These are phyloP conservation scores for Centaurea solstitialis DNA, from an alignment of 129 eudicot genomes.

Conservation along the genomic window DNA sequence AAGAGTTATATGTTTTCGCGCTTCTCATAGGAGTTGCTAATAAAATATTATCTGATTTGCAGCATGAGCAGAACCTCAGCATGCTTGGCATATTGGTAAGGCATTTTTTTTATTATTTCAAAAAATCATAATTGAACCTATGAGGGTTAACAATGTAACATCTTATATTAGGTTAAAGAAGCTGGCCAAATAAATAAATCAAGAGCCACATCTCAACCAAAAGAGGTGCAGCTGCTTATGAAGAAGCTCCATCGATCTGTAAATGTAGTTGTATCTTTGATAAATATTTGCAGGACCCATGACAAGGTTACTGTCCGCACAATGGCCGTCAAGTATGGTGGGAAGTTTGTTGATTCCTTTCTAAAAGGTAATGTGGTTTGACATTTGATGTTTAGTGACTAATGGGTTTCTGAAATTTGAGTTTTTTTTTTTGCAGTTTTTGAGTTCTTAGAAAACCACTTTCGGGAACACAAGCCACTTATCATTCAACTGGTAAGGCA, in stretches of 20 bases:
- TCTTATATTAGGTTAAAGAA: conserved; percentile 60
- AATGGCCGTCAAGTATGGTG: conserved; percentile 83
- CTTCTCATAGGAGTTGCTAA: conserved; percentile 20
- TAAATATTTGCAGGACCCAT: conserved; percentile 63
- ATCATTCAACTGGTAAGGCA: conserved; percentile 61
- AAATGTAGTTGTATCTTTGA: conserved; percentile 66
- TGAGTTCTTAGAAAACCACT: conserved; percentile 62
- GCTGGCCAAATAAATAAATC: conserved; percentile 46
- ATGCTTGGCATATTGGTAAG: conserved; percentile 69
- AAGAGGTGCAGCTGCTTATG: conserved; percentile 49
- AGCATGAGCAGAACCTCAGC: conserved; percentile 79
- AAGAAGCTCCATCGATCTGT: conserved; percentile 61
- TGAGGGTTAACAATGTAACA: background rate
- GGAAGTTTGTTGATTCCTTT: conserved; percentile 75
- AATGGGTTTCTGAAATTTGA: conserved; percentile 24
- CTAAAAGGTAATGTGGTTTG: conserved; percentile 59
- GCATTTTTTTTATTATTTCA: background rate
- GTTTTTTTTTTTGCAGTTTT: conserved; percentile 52
- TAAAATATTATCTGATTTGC: conserved; percentile 29
- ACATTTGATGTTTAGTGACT: background rate
- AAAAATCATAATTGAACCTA: conserved; percentile 14
- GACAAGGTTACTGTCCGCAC: conserved; percentile 70
- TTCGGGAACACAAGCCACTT: conserved; percentile 49
- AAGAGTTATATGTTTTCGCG: background rate
- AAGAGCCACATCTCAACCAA: conserved; percentile 46